phyloP scores from a whole-genome alignment of 176 grass and related monocot species.

The Metroxylon sagu region DNA sequence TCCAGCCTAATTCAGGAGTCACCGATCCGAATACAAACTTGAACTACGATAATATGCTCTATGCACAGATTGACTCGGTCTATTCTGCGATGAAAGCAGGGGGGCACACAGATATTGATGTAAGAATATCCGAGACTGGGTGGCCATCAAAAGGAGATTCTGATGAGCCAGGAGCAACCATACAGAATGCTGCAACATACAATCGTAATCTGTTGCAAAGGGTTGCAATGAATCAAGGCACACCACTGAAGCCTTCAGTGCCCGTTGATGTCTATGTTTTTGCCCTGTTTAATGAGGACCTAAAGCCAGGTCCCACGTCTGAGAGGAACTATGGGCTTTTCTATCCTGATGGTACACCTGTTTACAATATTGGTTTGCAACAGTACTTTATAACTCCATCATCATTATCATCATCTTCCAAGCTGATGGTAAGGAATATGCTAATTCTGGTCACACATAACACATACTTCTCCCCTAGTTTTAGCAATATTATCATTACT shows the following conservation, averaged over 20 bases:
- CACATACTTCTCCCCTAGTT: too few species aligned
- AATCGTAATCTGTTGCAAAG: constrained; percentile 1
- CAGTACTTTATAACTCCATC: neutral
- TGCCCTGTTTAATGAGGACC: constrained; percentile 7
- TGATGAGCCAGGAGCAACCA: constrained; percentile 1
- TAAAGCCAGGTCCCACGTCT: constrained; percentile 1
- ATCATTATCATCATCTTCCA: constrained; percentile 32
- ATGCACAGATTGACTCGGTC: constrained; percentile 6
- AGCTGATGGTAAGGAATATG: constrained; percentile 23
- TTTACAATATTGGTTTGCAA: constrained; percentile 1
- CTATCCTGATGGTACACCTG: constrained; percentile 1
- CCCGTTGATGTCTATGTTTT: constrained; percentile 1
- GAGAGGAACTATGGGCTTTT: constrained; percentile 19
- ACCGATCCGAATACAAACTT: constrained; percentile 13
- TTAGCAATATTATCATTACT: too few species aligned
- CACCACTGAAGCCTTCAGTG: neutral
- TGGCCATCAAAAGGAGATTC: constrained; percentile 15
- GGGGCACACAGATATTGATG: constrained; percentile 7
- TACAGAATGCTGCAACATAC: constrained; percentile 2
- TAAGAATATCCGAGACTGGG: constrained; percentile 4
- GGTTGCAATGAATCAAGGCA: neutral
- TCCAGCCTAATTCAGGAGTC: constrained; percentile 6
- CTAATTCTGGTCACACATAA: too few species aligned
- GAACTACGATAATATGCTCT: constrained; percentile 10
- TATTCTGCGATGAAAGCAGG: constrained; percentile 4